Conservation (phyloP, 2,329 filamentous ascomycete genomes). For the Monilinia aucupariae region DNA sequence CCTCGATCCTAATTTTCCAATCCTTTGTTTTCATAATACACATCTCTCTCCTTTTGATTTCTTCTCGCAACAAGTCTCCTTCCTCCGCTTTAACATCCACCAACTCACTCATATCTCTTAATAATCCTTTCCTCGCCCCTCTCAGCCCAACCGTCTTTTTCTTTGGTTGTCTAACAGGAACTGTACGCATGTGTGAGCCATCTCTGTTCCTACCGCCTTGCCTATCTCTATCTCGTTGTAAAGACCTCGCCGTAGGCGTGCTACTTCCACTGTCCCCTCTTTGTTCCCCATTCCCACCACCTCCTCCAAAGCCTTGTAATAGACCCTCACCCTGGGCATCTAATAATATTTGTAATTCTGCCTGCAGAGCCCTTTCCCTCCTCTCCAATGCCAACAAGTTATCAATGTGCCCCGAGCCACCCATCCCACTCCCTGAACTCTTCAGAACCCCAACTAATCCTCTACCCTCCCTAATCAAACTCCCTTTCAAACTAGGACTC, state of each 20-base stretch:
- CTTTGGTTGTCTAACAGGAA: constrained; percentile 56
- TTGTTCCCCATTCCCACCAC: constrained; percentile 29
- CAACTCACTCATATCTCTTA: constrained; percentile 57
- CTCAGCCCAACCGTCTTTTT: constrained; percentile 50
- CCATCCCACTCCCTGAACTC: neutral
- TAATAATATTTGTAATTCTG: constrained; percentile 52
- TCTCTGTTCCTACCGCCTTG: constrained; percentile 23
- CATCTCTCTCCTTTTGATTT: constrained; percentile 51
- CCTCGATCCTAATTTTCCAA: constrained; percentile 43
- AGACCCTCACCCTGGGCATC: constrained; percentile 52
- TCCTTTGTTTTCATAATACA: constrained; percentile 53
- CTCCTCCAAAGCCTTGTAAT: constrained; percentile 30
- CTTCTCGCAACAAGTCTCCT: constrained; percentile 52
- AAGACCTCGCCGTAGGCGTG: constrained; percentile 26
- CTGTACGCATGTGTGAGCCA: constrained; percentile 36
- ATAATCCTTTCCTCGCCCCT: constrained; percentile 59
- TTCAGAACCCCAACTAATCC: neutral
- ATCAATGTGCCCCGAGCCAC: constrained; percentile 20
- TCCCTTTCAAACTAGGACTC: neutral
- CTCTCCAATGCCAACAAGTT: constrained; percentile 41
- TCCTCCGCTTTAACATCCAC: constrained; percentile 64
- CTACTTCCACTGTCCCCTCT: constrained; percentile 35
- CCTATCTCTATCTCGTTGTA: constrained; percentile 21
- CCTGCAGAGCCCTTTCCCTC: constrained; percentile 49
- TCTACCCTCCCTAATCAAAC: neutral